Evolutionary conservation across 2,329 filamentous ascomycete species (phyloP), one percentile per base, ranked within the genome.

Genomic region (Colletotrichum graminicola): DNA sequence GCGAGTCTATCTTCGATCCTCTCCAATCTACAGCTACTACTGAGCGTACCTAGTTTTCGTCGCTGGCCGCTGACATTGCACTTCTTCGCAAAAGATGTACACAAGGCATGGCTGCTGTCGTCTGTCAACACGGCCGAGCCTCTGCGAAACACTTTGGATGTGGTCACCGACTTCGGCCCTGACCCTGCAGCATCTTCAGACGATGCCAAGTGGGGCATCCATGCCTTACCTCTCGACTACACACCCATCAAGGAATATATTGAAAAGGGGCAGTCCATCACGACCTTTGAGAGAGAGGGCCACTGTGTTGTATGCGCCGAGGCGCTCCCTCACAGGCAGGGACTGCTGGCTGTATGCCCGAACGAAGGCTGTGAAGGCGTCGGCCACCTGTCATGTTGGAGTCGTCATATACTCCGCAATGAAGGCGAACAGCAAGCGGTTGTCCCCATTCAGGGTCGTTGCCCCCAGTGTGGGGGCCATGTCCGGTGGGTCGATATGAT

Each of bases 31-130:
- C 93, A 97, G 78, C 84, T 96, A 3, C 85, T 99, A 0, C 86
- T 97, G 1, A 88, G 92, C 0, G 93, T 94, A 2, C 87, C 89
- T 2, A 96, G 93, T 79, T 98, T 98, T 78, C 84, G 85, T 21
- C 85, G 90, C 56, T 97, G 94, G 95, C 95, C 95, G 26, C 84
- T 99, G 64, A 88, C 88, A 64, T 79, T 98, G 57, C 91, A 93
- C 32, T 95, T 98, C 80, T 95, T 97, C 75, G 85, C 86, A 2
- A 82, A 84, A 3, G 93, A 95, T 71, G 91, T 94, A 0, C 87
- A 92, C 75, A 82, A 82, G 26, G 85, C 87, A 1, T 98, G 95
- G 95, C 79, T 85, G 23, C 84, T 80, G 60, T 91, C 88, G 84
- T 86, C 85, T 55, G 80, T 84, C 3, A 80, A 84, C 2, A 84